Base-by-base conservation (phyloP, 805 yeast species). In the Candida germanica region DNA sequence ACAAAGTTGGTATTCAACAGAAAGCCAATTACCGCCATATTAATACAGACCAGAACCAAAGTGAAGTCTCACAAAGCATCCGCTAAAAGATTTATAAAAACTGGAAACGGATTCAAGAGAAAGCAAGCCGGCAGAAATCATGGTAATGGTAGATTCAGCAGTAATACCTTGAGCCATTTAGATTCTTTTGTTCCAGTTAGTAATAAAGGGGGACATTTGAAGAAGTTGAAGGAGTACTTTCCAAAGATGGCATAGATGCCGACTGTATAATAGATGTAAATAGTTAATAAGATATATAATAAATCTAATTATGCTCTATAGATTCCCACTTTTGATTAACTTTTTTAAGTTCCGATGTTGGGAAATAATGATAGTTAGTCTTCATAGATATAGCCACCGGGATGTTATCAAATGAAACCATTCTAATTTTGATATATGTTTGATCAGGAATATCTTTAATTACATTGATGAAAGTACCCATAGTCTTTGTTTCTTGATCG, bases 101-200 rank as follows among this genome's bases (percentile, higher is more conserved):
- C 84, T 4, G 87, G 84, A 2, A 66, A 67, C 29, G 76, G 89
- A 73, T 44, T 77, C 46, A 66, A 65, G 50, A 60, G 73, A 50
- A 66, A 65, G 43, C 69, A 79, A 49, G 83, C 94, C 14, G 95
- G 96, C 8, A 77, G 95, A 66, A 83, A 85, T 47, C 97, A 89
- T 58, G 96, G 97, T 33, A 89, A 89, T 53, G 86, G 88, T 1
- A 89, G 95, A 15, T 89, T 93, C 83, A 73, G 88, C 21, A 65
- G 75, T 26, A 71, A 80, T 34, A 69, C 75, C 17, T 61, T 83
- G 51, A 66, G 76, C 42, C 72, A 71, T 49, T 69, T 83, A 59
- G 75, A 79, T 46, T 83, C 78, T 20, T 82, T 71, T 47, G 76
- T 71, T 6, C 55, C 62, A 48, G 86, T 79, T 26, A 69, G 62